Conservation (phyloP, 192 early-diverging fungal genomes). For the Coemansia sp. region DNA sequence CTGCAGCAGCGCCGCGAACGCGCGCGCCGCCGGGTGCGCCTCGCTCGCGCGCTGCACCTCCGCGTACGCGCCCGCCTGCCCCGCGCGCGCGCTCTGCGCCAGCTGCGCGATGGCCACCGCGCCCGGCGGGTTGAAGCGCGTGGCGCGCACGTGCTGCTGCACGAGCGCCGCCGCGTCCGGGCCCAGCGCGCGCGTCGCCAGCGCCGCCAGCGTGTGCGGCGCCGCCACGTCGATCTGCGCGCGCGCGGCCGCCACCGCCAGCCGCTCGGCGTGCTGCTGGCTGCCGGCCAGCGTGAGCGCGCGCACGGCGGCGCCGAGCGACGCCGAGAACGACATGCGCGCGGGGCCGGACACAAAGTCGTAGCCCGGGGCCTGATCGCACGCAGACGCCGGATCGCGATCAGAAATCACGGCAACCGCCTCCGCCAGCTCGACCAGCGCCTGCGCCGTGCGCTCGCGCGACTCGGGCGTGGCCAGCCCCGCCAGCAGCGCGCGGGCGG, state of each 20-base stretch:
- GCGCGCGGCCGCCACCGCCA: constrained; percentile 5
- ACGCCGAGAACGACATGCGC: constrained; percentile 14
- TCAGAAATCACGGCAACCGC: too few species aligned
- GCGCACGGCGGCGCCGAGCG: constrained; percentile 17
- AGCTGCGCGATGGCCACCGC: constrained; percentile 1
- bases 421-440: too few species aligned
- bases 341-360: too few species aligned
- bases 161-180: too few species aligned
- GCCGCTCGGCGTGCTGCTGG: constrained; percentile 12
- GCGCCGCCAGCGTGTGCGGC: constrained; percentile 12
- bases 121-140: not conserved
- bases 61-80: too few species aligned
- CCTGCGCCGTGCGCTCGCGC: not conserved
- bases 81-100: too few species aligned
- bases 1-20: constrained; percentile 22
- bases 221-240: constrained; percentile 6
- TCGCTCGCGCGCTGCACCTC: too few species aligned
- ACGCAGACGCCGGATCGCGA: too few species aligned
- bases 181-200: not conserved
- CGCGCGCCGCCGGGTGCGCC: constrained; percentile 12
- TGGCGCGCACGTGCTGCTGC: constrained; percentile 1
- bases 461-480: not conserved
- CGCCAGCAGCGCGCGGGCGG: not conserved
- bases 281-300: constrained; percentile 14
- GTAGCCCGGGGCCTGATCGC: too few species aligned